Base-by-base conservation (phyloP, 1,284 basidiomycete species). In the Testicularia cyperi region DNA sequence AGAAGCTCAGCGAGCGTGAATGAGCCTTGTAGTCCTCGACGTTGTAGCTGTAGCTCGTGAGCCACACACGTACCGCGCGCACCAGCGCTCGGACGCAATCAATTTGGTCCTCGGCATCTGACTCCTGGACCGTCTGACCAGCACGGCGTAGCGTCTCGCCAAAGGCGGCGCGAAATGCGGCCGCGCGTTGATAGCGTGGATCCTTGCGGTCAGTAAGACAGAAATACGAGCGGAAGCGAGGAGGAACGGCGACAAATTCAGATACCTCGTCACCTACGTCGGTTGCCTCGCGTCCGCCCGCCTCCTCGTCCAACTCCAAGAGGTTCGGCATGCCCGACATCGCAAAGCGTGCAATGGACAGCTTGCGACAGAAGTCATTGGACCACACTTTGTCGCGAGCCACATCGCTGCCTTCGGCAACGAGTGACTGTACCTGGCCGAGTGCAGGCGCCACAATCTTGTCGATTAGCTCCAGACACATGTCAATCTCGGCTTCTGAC, bases 301-400 rank as follows among this genome's bases (percentile, higher is more conserved):
- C 85, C 0, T 78, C 72, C n/a, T 81, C 78, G 6, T 60, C 60
- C 55, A 89, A 83, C 56, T 84, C 81, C 57, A 72, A 68, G 21
- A 80, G 51, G 1, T 84, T 86, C 0, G 87, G 82, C 33, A 91
- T 79, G 3, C 88, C 88, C 23, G 80, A 81, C 83, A 88, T 88
- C 4, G 85, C 80, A 14, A 86, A 82, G 51, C 85, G 82, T 19
- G 83, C 76, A 44, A 70, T 70, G 51, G 73, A 80, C 18, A 80
- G 81, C 52, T 79, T 86, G 82, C 94, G 84, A 78, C 92, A 97
- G 75, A 97, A 95, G 77, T 96, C 92, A 75, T 95, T 96, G 23
- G 88, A 85, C 79, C 86, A 85, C 15, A 84, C 80, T 39, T 63
- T 68, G 32, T 48, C 48, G 13, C 47, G 34, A 4, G 47, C 18